Evolutionary conservation across 2,329 filamentous ascomycete species (phyloP).

Genomic region (Diaporthe sp.): DNA sequence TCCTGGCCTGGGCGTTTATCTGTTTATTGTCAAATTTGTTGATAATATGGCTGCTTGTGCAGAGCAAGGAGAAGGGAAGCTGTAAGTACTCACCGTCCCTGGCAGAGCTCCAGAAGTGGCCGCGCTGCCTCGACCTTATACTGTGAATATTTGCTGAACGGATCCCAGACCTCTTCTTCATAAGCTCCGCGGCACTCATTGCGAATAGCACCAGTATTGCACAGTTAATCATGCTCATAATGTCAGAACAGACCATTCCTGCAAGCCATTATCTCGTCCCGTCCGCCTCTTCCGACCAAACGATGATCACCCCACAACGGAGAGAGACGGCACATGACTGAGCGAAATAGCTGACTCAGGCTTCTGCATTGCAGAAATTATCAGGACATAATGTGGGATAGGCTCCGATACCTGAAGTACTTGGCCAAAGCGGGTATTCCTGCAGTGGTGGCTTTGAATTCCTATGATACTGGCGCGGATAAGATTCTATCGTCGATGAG

Average conservation of each 20-base stretch:
- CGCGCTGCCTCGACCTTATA: background rate
- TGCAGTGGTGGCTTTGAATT: slow-evolving; percentile 9
- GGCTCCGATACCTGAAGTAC: slow-evolving; percentile 16
- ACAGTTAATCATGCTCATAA: slow-evolving; percentile 29
- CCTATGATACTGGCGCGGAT: slow-evolving; percentile 22
- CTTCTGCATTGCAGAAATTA: slow-evolving; percentile 31
- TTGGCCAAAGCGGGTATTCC: slow-evolving; percentile 11
- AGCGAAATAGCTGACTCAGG: slow-evolving; percentile 5
- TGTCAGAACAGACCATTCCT: slow-evolving; percentile 20
- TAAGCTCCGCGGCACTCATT: slow-evolving; percentile 22
- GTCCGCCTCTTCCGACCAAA: background rate
- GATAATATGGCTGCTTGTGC: slow-evolving; percentile 40
- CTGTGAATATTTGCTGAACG: background rate
- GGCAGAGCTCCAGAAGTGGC: background rate
- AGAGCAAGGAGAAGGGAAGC: slow-evolving; percentile 37
- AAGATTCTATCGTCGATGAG: slow-evolving; percentile 30
- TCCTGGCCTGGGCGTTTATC: slow-evolving; percentile 20
- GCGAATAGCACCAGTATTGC: slow-evolving; percentile 36
- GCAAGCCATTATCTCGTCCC: background rate
- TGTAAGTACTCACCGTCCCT: slow-evolving; percentile 23
- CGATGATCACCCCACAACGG: background rate
- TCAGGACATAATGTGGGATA: slow-evolving; percentile 36
- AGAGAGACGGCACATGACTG: background rate
- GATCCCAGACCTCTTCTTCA: slow-evolving; percentile 32
- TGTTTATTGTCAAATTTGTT: slow-evolving; percentile 33